Percentiles rank a stretch among this genome's conserved stretches.
These are phyloP conservation scores for Gracilaria gracilis DNA, from an alignment of 23 red algal species.

Conservation along the genomic window DNA sequence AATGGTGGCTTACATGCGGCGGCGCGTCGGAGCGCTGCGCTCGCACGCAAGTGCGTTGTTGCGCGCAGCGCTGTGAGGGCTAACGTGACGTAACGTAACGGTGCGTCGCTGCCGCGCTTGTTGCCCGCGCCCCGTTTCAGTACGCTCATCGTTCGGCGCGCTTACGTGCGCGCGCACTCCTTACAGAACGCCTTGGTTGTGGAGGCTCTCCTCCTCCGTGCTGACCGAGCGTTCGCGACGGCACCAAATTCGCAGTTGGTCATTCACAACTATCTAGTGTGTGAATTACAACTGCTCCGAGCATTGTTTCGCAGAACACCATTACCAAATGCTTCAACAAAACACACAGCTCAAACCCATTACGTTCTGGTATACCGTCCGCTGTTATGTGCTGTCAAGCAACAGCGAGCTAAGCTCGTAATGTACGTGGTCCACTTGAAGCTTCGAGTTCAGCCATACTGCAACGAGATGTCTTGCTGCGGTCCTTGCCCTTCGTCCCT, in stretches of 20 bases:
- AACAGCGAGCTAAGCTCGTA: too few relatives aligned
- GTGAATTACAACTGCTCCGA: not conserved
- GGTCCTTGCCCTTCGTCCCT: too few relatives aligned
- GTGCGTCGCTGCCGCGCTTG: constrained; percentile 4
- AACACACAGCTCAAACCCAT: not conserved
- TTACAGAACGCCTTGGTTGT: not conserved
- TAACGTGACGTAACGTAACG: not conserved
- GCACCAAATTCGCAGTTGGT: too few relatives aligned
- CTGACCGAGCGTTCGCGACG: too few relatives aligned
- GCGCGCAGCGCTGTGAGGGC: not conserved
- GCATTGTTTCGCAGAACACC: not conserved
- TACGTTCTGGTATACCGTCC: not conserved
- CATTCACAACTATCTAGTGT: too few relatives aligned
- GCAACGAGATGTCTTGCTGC: too few relatives aligned
- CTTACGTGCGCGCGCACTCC: not conserved
- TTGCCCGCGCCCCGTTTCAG: not conserved
- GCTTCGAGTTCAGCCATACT: too few relatives aligned
- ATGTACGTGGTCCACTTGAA: too few relatives aligned
- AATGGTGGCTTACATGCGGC: not conserved
- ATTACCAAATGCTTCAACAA: constrained; percentile 23
- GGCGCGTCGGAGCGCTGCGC: not conserved
- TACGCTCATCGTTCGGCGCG: not conserved
- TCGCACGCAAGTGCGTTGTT: constrained; percentile 5
- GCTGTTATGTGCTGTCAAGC: not conserved
- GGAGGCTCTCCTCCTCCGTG: too few relatives aligned